Percentiles rank a stretch among this genome's conserved stretches.
Evolutionary conservation across 331 rosid genomes (phyloP).

Genomic region (Malus hybrid): DNA sequence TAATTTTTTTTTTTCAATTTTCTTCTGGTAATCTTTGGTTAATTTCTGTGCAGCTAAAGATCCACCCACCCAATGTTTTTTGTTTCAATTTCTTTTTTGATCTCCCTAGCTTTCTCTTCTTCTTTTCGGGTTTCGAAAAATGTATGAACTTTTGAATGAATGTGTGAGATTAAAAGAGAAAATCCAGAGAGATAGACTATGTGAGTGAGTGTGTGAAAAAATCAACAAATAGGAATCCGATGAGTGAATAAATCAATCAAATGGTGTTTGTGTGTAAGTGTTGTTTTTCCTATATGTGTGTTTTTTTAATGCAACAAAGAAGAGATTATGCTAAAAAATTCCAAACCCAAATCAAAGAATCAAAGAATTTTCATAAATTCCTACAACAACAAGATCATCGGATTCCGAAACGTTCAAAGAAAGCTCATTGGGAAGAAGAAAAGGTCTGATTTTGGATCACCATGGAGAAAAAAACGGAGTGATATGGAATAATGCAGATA

Average conservation of each 20-base stretch:
- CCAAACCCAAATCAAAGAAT: conserved; percentile 53
- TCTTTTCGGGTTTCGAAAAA: background rate
- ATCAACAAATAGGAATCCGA: conserved; percentile 81
- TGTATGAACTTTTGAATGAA: conserved; percentile 6
- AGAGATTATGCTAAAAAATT: conserved; percentile 27
- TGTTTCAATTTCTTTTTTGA: conserved; percentile 6
- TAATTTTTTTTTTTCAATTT: conserved; percentile 20
- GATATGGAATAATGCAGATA: conserved; percentile 38
- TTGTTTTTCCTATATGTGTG: conserved; percentile 40
- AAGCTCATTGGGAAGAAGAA: conserved; percentile 37
- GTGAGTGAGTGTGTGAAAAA: conserved; percentile 42
- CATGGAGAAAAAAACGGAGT: conserved; percentile 2
- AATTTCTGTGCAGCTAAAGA: conserved; percentile 3
- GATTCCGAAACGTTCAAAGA: conserved; percentile 76
- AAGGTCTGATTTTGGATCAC: conserved; percentile 24
- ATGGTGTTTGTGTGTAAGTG: conserved; percentile 26
- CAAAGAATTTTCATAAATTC: conserved; percentile 51
- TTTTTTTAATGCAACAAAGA: conserved; percentile 22
- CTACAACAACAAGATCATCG: conserved; percentile 76
- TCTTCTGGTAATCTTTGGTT: background rate
- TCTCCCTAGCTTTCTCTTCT: conserved; percentile 20
- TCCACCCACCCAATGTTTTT: conserved; percentile 45
- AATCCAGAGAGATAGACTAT: conserved; percentile 40
- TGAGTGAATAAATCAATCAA: conserved; percentile 48
- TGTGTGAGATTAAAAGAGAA: conserved; percentile 1